Conservation (phyloP, 148 eudicot genomes). For the Simmondsia chinensis region DNA sequence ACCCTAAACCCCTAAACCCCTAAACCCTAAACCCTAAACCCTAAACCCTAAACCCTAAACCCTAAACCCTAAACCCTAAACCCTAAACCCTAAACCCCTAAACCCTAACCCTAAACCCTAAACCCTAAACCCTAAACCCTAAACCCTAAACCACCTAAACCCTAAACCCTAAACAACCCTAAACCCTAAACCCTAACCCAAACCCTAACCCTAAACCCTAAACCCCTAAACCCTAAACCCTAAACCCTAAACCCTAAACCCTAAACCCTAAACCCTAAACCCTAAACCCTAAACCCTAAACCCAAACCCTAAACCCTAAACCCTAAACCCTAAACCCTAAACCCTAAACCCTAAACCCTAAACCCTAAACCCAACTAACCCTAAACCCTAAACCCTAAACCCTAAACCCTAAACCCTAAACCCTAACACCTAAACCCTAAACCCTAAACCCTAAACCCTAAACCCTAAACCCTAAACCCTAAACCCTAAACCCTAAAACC, state of each 20-base stretch:
- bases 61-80: conserved; percentile 3
- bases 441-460: conserved; percentile 5
- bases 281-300: conserved; percentile 6
- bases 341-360: conserved; percentile 8
- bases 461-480: conserved; percentile 4
- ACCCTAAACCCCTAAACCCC: no score
- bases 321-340: conserved; percentile 9
- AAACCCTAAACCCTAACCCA: no score
- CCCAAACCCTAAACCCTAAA: conserved; percentile 8
- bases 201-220: no score
- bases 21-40: conserved; percentile 11
- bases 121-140: neutral
- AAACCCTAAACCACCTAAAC: neutral
- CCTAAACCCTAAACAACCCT: conserved; percentile 3
- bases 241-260: conserved; percentile 8
- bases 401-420: conserved; percentile 7
- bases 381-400: conserved; percentile 3
- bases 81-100: no score
- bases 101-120: no score
- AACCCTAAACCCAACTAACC: neutral
- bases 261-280: conserved; percentile 4
- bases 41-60: conserved; percentile 9
- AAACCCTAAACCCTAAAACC: neutral
- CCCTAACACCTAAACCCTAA: conserved; percentile 5
- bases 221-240: no score